Evolutionary conservation across 768 basidiomycete species (phyloP).

Genomic region (Sporobolomyces phaffii): DNA sequence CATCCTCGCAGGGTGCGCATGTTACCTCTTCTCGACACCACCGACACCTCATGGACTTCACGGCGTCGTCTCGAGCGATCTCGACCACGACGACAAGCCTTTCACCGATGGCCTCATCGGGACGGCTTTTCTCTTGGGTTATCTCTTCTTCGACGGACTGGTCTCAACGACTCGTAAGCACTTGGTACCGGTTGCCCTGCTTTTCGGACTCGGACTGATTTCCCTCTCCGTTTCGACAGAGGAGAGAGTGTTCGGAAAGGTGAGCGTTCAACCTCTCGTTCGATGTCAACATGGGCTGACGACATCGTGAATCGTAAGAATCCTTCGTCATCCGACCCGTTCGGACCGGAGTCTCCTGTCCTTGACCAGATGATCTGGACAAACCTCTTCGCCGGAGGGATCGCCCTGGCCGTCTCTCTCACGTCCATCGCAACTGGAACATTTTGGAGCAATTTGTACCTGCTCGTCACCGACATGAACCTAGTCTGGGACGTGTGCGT

Average conservation of each 20-base stretch:
- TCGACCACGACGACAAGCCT: background rate
- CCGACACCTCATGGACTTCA: constrained; percentile 13
- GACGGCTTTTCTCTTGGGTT: constrained; percentile 28
- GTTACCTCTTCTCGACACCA: constrained; percentile 38
- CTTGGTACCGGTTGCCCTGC: no score
- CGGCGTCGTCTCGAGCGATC: background rate
- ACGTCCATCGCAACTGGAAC: constrained; percentile 22
- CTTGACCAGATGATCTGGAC: constrained; percentile 36
- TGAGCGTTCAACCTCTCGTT: background rate
- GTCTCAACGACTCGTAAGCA: constrained; percentile 39
- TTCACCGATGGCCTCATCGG: constrained; percentile 25
- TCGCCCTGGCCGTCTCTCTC: constrained; percentile 22
- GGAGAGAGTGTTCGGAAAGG: constrained; percentile 41
- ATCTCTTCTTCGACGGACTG: constrained; percentile 42
- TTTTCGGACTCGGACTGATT: no score
- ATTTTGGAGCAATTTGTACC: constrained; percentile 22
- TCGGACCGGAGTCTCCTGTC: constrained; percentile 38
- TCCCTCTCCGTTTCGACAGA: no score
- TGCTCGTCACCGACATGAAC: constrained; percentile 9
- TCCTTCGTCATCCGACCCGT: constrained; percentile 33
- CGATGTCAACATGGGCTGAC: background rate
- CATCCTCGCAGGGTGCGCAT: constrained; percentile 36
- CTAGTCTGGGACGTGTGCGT: constrained; percentile 32
- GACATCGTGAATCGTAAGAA: background rate
- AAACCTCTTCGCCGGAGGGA: constrained; percentile 34